Base-by-base conservation (phyloP, 768 basidiomycete genomes). In the Lactarius quietus region DNA sequence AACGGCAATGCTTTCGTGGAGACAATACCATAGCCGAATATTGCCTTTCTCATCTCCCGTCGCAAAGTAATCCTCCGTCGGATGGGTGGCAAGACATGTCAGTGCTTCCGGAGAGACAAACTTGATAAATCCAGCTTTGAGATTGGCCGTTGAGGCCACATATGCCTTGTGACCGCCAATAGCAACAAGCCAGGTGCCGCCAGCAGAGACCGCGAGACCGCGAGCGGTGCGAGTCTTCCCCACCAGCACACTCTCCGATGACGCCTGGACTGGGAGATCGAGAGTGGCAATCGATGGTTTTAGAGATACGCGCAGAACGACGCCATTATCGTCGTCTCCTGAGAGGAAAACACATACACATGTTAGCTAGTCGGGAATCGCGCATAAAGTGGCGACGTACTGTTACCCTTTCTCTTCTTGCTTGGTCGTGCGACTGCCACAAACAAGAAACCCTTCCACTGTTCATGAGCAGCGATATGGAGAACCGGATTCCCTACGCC, bases 1-100 rank as follows among this genome's bases (percentile, higher is more conserved):
- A 41, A 66, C 41, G 36, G 76, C 73, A 29, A 82, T 72, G 28
- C 80, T 80, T 70, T 89, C 84, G 67, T 88, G 84, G 20, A 96
- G 81, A 75, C 93, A 96, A 74, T 97, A 95, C 95, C 96, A 98
- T 9, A 98, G 74, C 38, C 92, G 83, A 55, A 99, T 89, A 68
- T 84, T 81, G 61, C 97, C 97, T 68, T 86, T 86, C 26, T 79
- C 81, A 71, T 98, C 95, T 29, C 97, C 97, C 0, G 96, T 97
- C 3, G 94, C 97, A 74, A 98, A 97, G 76, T 91, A 95, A 62
- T 95, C 92, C 68, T 97, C 89, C 58, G 79, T 81, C 2, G 96
- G 96, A 74, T 96, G 93, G 73, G 92, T 90, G 6, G 91, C 86
- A 51, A 97, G 80, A 73, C 91, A 93, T 1, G 91, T 94, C 64